Evolutionary conservation across 208 protist genomes (phyloP).

Genomic region (Wallacemonas sp.): DNA sequence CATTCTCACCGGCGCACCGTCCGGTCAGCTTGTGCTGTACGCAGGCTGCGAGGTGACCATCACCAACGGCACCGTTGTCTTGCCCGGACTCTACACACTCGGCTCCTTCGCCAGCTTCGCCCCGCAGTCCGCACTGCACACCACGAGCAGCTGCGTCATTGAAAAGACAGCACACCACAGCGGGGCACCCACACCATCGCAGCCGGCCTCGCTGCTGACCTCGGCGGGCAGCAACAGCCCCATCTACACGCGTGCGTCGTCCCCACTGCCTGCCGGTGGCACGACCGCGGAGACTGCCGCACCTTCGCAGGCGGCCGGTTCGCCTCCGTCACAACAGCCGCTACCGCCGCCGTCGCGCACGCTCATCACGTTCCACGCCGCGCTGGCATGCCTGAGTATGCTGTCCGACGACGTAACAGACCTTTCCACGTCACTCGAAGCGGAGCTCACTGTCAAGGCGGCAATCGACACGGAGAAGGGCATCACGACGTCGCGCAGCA

Average conservation of each 20-base stretch:
- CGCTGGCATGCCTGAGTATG: constrained; percentile 37
- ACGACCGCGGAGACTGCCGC: background rate
- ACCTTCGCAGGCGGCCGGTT: background rate
- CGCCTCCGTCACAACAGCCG: background rate
- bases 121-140: constrained; percentile 52
- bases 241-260: constrained; percentile 1
- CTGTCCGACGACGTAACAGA: constrained; percentile 71
- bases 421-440: constrained; percentile 51
- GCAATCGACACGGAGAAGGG: constrained; percentile 54
- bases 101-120: constrained; percentile 85
- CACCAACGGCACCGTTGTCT: constrained; percentile 77
- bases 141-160: constrained; percentile 44
- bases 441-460: constrained; percentile 31
- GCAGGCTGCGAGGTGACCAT: constrained; percentile 84
- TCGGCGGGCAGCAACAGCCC: constrained; percentile 3
- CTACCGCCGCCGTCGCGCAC: constrained; percentile 24
- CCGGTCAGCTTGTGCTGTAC: constrained; percentile 61
- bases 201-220: background rate
- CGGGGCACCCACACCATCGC: background rate
- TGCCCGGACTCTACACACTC: constrained; percentile 80
- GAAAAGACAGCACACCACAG: constrained; percentile 37
- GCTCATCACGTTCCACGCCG: constrained; percentile 32
- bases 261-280: too few species aligned
- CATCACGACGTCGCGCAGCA: constrained; percentile 26
- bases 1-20: constrained; percentile 44